A percentile compares a stretch with the other conserved stretches of the same genome.
phyloP scores from a whole-genome alignment of 257 asterid species.

The Salvia miltiorrhiza region DNA sequence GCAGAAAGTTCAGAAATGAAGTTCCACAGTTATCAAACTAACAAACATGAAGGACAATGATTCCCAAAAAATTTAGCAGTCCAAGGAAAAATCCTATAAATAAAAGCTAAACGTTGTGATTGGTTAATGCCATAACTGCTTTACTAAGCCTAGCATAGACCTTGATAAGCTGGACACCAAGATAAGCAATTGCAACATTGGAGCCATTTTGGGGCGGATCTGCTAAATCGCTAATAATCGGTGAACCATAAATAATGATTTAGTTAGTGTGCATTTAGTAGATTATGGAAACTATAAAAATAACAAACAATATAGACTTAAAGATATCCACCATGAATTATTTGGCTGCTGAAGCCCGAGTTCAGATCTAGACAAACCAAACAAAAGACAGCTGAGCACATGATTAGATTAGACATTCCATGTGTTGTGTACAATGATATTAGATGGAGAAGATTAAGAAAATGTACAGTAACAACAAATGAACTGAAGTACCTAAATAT shows the following conservation, averaged over 20 bases:
- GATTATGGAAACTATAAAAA: neutral
- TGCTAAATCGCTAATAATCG: neutral
- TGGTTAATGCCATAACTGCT: neutral
- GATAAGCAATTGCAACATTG: neutral
- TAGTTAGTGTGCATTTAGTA: neutral
- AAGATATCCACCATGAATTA: conserved; percentile 5
- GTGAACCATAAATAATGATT: neutral
- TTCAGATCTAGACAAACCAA: neutral
- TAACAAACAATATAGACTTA: neutral
- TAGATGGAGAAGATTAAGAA: neutral
- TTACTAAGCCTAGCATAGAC: neutral
- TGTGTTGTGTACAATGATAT: neutral
- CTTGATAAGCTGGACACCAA: neutral
- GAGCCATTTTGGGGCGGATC: neutral
- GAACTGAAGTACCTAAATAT: neutral
- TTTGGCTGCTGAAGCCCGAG: neutral
- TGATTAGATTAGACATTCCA: neutral
- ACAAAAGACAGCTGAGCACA: neutral
- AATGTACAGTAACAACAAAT: neutral
- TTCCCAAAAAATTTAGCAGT: neutral
- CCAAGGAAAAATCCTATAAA: neutral
- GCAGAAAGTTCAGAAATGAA: conserved; percentile 4
- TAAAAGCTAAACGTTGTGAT: neutral
- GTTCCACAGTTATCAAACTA: neutral
- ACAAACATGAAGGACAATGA: neutral